Evolutionary conservation across 352 stramenopile genomes (phyloP), one percentile per base, ranked within the genome.

Genomic region (Globisporangium uncinulatum): DNA sequence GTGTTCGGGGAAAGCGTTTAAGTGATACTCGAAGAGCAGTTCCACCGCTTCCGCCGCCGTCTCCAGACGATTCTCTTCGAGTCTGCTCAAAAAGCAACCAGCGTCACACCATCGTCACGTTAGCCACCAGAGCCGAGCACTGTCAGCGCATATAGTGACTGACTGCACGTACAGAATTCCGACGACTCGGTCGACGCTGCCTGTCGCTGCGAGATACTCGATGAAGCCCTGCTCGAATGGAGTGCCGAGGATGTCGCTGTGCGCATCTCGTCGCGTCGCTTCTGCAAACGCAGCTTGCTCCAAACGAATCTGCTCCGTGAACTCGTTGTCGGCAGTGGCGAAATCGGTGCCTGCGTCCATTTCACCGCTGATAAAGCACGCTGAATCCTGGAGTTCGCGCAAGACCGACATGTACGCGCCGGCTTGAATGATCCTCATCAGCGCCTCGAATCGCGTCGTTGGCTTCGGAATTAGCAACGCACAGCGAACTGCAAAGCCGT

Each of bases 381-480:
- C 65, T 0, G 59, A 74, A 15, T 76, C 66, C 6, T 66, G 36
- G 7, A 86, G 57, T 39, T 79, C 73, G 32, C 69, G 51, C 34
- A 82, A 54, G 15, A 83, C 75, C 0, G 70, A 41, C 53, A 63
- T 65, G 50, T 74, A 79, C 11, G 73, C 75, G 37, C 69, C 73
- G 46, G 73, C 55, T 48, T 69, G 66, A 39, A 83, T 76, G 32
- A 83, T 83, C 14, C 59, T 54, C 24, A 62, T 32, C 21, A 86
- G 51, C 4, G 71, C 66, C 46, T 83, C 66, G 31, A 75, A 67
- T 15, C 75, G 66, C 13, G 70, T 59, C 21, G 43, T 21, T 3
- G 73, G 66, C 31, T 70, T 79, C 0, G 71, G 69, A 48, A 86
- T 83, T 0, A 77, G 54, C 65, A 81, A 65, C 1, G 75, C 73